Evolutionary conservation across 2,329 filamentous ascomycete genomes (phyloP), one percentile per base, ranked within the genome.

Genomic region (Penicillium occitanis): DNA sequence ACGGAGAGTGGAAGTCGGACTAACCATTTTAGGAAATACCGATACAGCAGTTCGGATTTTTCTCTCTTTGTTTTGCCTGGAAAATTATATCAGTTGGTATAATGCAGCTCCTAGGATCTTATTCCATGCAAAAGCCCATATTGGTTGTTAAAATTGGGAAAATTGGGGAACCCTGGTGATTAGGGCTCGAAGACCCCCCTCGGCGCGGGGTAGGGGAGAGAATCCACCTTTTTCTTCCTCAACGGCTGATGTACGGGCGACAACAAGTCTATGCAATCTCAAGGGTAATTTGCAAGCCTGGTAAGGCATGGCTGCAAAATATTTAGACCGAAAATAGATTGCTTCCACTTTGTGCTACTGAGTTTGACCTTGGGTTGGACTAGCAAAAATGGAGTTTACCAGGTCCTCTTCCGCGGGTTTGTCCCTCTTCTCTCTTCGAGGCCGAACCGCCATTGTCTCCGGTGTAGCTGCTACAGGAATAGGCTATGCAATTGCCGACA

Each of bases 371-470:
- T 50, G 46, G 0, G 3, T 11, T 28, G 19, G 25, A 14, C 5
- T 2, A 30, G 11, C 25, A 28, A 46, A 14, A 13, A 51, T 51
- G 48, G 22, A 50, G 11, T 10, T 13, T n/a, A 48, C 5, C 46
- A 25, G 13, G 19, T 48, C 46, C 19, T 14, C 46, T 14, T 17
- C 48, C 2, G 5, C 48, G 11, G 25, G 48, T 2, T 6, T 51
- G 25, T 51, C 48, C 13, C 48, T 51, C 48, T 51, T 51, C 25
- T 51, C 48, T 51, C 62, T 64, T 28, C 17, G 28, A 48, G 62
- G 51, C 22, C 62, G 63, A 53, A 65, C 63, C 4, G 63, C 63
- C 13, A 60, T 65, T 8, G 55, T 65, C 6, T 51, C 63, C 5
- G 63, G 63, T 22, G 63, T 42, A 35, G 63, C 42, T 10, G 40